These are phyloP conservation scores for Candida qinlingensis DNA, from an alignment of 805 yeast species.

Conservation along the genomic window DNA sequence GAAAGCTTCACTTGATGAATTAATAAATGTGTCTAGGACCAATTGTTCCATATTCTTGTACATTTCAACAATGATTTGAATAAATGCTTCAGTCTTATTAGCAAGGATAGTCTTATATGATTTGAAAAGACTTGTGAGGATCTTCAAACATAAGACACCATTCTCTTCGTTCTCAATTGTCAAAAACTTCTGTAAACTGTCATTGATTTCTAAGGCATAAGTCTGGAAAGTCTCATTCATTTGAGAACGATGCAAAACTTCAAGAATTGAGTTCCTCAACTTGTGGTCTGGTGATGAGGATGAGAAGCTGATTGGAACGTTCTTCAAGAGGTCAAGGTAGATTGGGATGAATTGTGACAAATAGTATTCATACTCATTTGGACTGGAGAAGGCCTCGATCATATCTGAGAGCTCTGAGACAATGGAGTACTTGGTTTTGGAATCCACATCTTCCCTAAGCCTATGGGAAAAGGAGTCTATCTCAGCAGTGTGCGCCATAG, in stretches of 20 bases:
- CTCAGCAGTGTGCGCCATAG: conserved; percentile 40
- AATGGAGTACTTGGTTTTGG: conserved; percentile 56
- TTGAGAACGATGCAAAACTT: conserved; percentile 74
- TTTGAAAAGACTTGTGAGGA: conserved; percentile 79
- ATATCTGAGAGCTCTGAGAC: conserved; percentile 83
- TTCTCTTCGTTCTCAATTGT: conserved; percentile 89
- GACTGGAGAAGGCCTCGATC: conserved; percentile 75
- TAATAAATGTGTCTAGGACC: conserved; percentile 64
- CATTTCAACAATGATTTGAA: conserved; percentile 67
- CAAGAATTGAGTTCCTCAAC: conserved; percentile 69
- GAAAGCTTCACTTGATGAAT: conserved; percentile 17
- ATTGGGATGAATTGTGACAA: conserved; percentile 66
- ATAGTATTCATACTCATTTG: conserved; percentile 77
- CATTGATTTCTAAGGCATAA: conserved; percentile 56
- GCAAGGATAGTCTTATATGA: conserved; percentile 64
- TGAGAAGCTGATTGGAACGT: conserved; percentile 68
- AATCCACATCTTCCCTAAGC: conserved; percentile 50
- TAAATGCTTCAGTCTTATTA: conserved; percentile 73
- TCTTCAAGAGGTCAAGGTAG: conserved; percentile 54
- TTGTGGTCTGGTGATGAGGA: conserved; percentile 68
- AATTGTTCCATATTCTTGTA: conserved; percentile 76
- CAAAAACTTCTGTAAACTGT: conserved; percentile 52
- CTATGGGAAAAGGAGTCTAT: conserved; percentile 64
- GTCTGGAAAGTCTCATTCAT: conserved; percentile 79
- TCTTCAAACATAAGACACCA: conserved; percentile 86